phyloP scores from a whole-genome alignment of 306 rosid species.

The Biancaea sappan region DNA sequence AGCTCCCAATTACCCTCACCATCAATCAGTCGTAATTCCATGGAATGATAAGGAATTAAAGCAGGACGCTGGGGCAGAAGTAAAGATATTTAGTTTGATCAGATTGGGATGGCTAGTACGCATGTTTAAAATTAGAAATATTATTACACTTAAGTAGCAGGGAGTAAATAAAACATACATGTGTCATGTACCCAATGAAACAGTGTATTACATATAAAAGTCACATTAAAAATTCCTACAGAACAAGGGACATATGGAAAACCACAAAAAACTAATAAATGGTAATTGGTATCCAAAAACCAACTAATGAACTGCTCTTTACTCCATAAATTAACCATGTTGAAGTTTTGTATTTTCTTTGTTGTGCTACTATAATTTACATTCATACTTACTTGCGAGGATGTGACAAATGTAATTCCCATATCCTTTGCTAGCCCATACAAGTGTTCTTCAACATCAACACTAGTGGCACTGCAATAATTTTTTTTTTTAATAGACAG shows the following conservation, averaged over 20 bases:
- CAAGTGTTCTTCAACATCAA: constrained; percentile 96
- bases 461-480: constrained; percentile 87
- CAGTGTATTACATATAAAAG: constrained; percentile 12
- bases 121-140: constrained; percentile 1
- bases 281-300: constrained; percentile 6
- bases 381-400: constrained; percentile 80
- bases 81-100: constrained; percentile 32
- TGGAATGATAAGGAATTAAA: constrained; percentile 81
- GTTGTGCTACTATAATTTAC: not conserved
- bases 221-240: constrained; percentile 17
- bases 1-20: constrained; percentile 99
- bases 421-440: constrained; percentile 79
- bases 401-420: constrained; percentile 90
- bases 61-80: constrained; percentile 82
- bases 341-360: not conserved
- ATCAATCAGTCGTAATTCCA: constrained; percentile 86
- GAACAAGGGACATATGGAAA: constrained; percentile 17
- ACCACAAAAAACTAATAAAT: constrained; percentile 14
- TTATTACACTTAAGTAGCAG: constrained; percentile 25
- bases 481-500: constrained; percentile 25
- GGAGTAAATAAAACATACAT: not conserved
- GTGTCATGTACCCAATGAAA: constrained; percentile 5
- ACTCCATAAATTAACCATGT: not conserved
- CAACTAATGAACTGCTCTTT: constrained; percentile 7
- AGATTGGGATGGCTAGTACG: not conserved